Conservation (phyloP, 345 rosid species). For the Aethionema arabicum region DNA sequence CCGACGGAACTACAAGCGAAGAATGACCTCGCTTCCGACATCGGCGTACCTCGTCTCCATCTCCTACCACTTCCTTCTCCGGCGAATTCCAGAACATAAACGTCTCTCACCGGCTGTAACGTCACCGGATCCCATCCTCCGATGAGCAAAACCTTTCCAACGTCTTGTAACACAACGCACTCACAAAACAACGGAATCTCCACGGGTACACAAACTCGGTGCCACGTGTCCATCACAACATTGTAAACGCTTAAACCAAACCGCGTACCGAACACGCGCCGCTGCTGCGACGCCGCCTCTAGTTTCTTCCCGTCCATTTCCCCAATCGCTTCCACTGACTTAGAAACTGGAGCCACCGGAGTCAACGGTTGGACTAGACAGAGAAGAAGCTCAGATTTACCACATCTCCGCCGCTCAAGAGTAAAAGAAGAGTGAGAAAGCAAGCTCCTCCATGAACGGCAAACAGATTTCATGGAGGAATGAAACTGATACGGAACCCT, state of each 20-base stretch:
- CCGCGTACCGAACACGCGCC: conserved; percentile 31
- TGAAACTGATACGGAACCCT: conserved; percentile 54
- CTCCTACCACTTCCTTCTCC: conserved; percentile 32
- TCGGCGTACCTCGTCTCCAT: conserved; percentile 49
- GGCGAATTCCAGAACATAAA: conserved; percentile 43
- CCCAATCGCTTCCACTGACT: background rate
- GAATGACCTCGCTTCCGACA: conserved; percentile 53
- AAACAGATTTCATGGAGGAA: conserved; percentile 44
- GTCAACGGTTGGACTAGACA: conserved; percentile 50
- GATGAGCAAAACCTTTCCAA: conserved; percentile 41
- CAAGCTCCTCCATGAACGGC: conserved; percentile 43
- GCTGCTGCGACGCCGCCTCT: conserved; percentile 5
- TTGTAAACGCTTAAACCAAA: conserved; percentile 49
- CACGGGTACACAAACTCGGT: conserved; percentile 28
- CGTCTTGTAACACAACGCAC: conserved; percentile 41
- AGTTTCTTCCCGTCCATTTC: conserved; percentile 20
- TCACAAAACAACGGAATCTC: conserved; percentile 59
- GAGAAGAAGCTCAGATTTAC: conserved; percentile 47
- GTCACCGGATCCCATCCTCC: conserved; percentile 66
- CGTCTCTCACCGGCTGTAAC: conserved; percentile 43
- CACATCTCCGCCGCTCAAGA: conserved; percentile 35
- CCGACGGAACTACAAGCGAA: conserved; percentile 50
- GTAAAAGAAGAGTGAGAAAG: conserved; percentile 42
- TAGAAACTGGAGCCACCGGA: conserved; percentile 4
- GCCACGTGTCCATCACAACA: conserved; percentile 34